These are phyloP conservation scores for Magnaporthales sp. DNA, from an alignment of 2,329 filamentous ascomycete species.

Conservation along the genomic window DNA sequence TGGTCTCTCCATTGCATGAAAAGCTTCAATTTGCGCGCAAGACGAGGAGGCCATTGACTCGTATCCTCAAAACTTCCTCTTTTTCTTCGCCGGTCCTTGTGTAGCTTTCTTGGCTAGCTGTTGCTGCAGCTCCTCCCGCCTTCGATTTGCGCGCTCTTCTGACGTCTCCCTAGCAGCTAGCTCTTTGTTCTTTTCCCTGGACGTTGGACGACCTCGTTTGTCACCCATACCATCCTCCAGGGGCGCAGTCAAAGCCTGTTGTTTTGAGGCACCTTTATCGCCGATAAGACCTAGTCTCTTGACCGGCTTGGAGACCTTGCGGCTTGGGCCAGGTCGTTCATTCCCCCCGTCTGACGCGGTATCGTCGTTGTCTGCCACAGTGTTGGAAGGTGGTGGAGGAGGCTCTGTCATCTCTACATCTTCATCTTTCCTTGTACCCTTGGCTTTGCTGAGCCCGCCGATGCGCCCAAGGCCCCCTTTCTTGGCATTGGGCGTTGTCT, in stretches of 20 bases:
- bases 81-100: constrained; percentile 44
- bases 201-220: not conserved
- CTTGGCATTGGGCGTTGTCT: constrained; percentile 7
- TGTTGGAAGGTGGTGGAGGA: not conserved
- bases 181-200: constrained; percentile 16
- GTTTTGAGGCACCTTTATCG: constrained; percentile 13
- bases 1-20: too few species aligned
- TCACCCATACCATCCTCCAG: constrained; percentile 10
- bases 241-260: constrained; percentile 6
- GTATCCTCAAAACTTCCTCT: constrained; percentile 40
- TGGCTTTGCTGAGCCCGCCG: constrained; percentile 21
- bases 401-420: not conserved
- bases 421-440: constrained; percentile 2
- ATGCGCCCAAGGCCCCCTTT: constrained; percentile 30
- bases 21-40: too few species aligned
- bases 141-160: constrained; percentile 37
- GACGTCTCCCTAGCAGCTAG: constrained; percentile 29
- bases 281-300: constrained; percentile 26
- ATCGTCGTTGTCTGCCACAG: not conserved
- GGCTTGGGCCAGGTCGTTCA: not conserved
- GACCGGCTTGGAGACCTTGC: constrained; percentile 9
- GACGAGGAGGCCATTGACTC: not conserved
- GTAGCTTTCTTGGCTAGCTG: constrained; percentile 41
- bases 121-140: constrained; percentile 39
- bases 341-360: not conserved